Evolutionary conservation across 805 yeast genomes (phyloP), one percentile per base, ranked within the genome.

Genomic region (Ogataea corticis): DNA sequence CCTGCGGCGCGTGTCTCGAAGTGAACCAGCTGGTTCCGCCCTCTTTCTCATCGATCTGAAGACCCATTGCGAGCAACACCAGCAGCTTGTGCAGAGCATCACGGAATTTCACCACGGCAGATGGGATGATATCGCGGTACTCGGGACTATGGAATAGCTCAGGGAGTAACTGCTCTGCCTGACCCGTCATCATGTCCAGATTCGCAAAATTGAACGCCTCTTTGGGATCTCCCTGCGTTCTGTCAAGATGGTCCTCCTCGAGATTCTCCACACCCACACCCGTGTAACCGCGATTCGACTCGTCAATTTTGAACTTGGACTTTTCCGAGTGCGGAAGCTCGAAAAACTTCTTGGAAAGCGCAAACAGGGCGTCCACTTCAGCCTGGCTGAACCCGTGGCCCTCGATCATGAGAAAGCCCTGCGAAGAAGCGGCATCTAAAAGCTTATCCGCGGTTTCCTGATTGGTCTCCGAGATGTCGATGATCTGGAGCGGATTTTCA

Each of bases 1-100:
- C 69, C 13, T 65, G 66, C 0, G 82, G 75, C 29, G 70, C 67
- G 56, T 84, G 87, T 55, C 85, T 75, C 7, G 75, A 68, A 28
- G 75, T 68, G 63, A 86, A 85, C 87, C 90, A 86, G 14, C 79
- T 71, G 10, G 59, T 58, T 46, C 76, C 80, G 38, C 82, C 82
- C 27, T 65, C 62, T 3, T 64, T 52, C 44, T 75, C 80, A 48
- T 83, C 85, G 36, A 86, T 78, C 46, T 79, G 66, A 40, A 87
- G 68, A 1, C 86, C 89, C 48, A 73, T 65, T 0, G 89, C 87
- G 38, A 87, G 68, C 16, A 83, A 63, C 33, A 65, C 68, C 51
- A 87, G 69, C 41, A 85, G 68, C 35, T 65, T 71, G 40, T 71
- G 63, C 15, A 84, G 71, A 25, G 81, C 70, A 1, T 64, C 56